These are phyloP conservation scores for Tympanopsis confertula DNA, from an alignment of 2,329 filamentous ascomycete genomes.

Conservation along the genomic window DNA sequence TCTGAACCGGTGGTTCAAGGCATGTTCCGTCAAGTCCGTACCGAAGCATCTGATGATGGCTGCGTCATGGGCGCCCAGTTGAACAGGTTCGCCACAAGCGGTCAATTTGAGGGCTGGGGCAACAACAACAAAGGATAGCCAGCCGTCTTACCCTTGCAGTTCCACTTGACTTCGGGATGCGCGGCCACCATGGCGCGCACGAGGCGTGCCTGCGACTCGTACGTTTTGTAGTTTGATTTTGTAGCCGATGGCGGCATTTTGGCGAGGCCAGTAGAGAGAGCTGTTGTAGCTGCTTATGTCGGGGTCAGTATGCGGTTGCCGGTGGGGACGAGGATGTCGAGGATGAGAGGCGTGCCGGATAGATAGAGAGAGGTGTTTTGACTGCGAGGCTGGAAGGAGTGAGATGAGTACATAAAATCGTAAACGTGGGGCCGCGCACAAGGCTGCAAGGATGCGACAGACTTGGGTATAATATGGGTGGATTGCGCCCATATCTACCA, in stretches of 20 bases:
- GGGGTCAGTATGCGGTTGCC: too few species aligned
- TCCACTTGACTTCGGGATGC: slow-evolving; percentile 38
- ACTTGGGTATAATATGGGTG: too few species aligned
- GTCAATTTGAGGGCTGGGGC: slow-evolving; percentile 6
- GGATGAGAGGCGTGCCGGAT: too few species aligned
- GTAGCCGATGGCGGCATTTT: slow-evolving; percentile 28
- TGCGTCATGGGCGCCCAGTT: slow-evolving; percentile 11
- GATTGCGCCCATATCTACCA: too few species aligned
- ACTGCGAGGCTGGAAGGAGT: too few species aligned
- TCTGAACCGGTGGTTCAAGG: slow-evolving; percentile 36
- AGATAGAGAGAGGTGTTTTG: too few species aligned
- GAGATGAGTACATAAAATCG: too few species aligned
- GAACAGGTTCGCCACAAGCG: slow-evolving; percentile 5
- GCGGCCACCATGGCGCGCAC: slow-evolving; percentile 49
- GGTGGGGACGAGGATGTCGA: too few species aligned
- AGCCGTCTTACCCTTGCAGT: slow-evolving; percentile 44
- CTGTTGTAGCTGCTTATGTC: too few species aligned
- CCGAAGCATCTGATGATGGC: slow-evolving; percentile 34
- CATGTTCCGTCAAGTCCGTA: slow-evolving; percentile 32
- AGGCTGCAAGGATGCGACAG: too few species aligned
- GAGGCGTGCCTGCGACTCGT: slow-evolving; percentile 47
- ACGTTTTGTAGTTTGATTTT: slow-evolving; percentile 45
- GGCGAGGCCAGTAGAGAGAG: too few species aligned
- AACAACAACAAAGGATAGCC: background rate
- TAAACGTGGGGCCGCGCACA: too few species aligned